Base-by-base conservation (phyloP, 495 filamentous ascomycete genomes). In the Tetracladium setigerum region DNA sequence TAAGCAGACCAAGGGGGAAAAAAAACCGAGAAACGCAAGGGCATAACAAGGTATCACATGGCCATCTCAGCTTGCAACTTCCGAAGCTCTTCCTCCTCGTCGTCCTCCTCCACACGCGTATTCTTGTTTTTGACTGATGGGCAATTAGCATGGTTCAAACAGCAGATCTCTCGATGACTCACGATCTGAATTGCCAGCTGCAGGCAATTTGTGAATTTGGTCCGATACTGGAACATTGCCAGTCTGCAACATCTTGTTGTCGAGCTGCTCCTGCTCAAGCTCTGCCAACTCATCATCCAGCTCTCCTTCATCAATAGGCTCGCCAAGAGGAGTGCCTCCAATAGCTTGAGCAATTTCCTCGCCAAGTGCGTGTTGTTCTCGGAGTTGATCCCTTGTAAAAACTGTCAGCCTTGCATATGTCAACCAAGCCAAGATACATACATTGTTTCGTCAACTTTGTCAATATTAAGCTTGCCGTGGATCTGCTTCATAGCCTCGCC, bases 21-120 rank as follows among this genome's bases (percentile, higher is more conserved):
- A 49, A 14, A 43, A 31, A 51, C 41, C 38, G 46, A 33, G 33
- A 43, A 47, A 40, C 3, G 22, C 44, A 43, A 30, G 33, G 37
- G 36, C 27, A 39, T 40, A 34, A 45, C 38, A 30, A 41, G n/a
- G 9, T 42, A 46, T 80, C 66, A 89, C 83, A 96, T 95, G 47
- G 90, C 89, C 92, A 98, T 98, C 68, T 96, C 92, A 34, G 88
- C 91, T 66, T 91, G 89, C 57, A 98, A 65, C 67, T 92, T 95
- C 62, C 82, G 79, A 59, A 99, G 72, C 69, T 99, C 94, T 55
- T 82, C 91, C 63, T 96, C 92, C 60, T 96, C 90, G 79, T 97
- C 91, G 58, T 89, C 86, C 62, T 95, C 90, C 63, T 84, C 80
- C 41, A 66, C 63, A 42, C 70, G 67, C 34, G 67, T 64, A 27